Conservation (phyloP, 176 grass and related monocot genomes). For the Tillandsia leiboldiana region DNA sequence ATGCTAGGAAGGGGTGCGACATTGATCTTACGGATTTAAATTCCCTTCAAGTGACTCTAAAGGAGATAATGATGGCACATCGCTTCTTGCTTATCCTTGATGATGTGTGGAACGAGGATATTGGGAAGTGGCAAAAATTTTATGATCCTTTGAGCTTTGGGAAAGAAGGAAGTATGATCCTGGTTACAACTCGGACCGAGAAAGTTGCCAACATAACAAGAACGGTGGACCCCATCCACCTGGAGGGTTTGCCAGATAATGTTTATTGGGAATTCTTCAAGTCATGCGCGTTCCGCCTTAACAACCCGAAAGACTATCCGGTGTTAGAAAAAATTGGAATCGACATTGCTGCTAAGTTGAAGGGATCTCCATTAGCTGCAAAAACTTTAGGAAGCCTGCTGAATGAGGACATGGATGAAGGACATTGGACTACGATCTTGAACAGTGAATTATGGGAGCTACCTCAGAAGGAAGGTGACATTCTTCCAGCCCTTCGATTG, state of each 20-base stretch:
- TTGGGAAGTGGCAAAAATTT: conserved; percentile 24
- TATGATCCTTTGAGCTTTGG: conserved; percentile 28
- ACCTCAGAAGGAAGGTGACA: conserved; percentile 13
- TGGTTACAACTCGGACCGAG: conserved; percentile 28
- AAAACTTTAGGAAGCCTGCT: conserved; percentile 31
- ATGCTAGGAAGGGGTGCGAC: no score
- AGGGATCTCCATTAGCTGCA: conserved; percentile 46
- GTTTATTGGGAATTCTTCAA: conserved; percentile 31
- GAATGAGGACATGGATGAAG: not conserved
- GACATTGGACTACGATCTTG: conserved; percentile 30
- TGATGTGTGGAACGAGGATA: conserved; percentile 36
- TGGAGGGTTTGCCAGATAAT: conserved; percentile 20
- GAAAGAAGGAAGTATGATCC: conserved; percentile 27
- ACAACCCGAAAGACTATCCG: conserved; percentile 6
- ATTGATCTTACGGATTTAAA: not conserved
- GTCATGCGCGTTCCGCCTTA: conserved; percentile 17
- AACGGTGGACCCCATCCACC: not conserved
- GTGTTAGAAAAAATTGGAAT: conserved; percentile 11
- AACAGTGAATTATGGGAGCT: conserved; percentile 8
- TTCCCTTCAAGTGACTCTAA: conserved; percentile 15
- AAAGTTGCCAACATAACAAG: conserved; percentile 12
- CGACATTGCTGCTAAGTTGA: conserved; percentile 20
- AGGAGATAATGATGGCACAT: not conserved
- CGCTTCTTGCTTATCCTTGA: conserved; percentile 36
- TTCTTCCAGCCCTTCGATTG: conserved; percentile 28